Conservation (phyloP, 345 rosid genomes). For the Cochlearia excelsa region DNA sequence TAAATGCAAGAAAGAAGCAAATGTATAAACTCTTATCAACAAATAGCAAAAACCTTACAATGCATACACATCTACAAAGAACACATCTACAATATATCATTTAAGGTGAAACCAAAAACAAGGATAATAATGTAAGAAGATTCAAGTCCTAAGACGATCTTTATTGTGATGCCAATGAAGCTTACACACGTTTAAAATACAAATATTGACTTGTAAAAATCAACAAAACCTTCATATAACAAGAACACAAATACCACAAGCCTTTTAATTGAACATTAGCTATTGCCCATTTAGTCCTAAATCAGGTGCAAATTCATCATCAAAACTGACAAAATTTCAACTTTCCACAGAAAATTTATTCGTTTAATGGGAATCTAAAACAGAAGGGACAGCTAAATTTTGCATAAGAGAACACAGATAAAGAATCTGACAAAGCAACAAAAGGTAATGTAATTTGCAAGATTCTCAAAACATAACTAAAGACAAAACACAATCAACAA, state of each 20-base stretch:
- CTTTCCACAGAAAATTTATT: not conserved
- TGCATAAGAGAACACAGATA: not conserved
- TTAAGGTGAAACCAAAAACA: not conserved
- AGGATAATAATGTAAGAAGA: too few species aligned
- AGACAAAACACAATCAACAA: conserved; percentile 6
- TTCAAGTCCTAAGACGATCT: too few species aligned
- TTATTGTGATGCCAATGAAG: too few species aligned
- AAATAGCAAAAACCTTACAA: conserved; percentile 3
- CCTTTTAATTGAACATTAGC: too few species aligned
- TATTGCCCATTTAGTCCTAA: too few species aligned
- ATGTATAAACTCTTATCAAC: not conserved
- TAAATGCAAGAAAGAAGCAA: conserved; percentile 8
- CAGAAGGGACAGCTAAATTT: not conserved
- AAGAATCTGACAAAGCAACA: conserved; percentile 5
- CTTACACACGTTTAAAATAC: too few species aligned
- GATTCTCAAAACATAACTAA: not conserved
- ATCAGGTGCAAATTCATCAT: not conserved
- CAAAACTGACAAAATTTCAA: not conserved
- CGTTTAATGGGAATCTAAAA: not conserved
- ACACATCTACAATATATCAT: too few species aligned
- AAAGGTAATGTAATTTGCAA: not conserved
- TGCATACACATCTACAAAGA: not conserved
- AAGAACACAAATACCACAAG: too few species aligned
- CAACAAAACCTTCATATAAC: too few species aligned
- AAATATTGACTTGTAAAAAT: too few species aligned